Percentiles rank a stretch among this genome's conserved stretches.
Evolutionary conservation across 208 protist genomes (phyloP).

Genomic region (Angomonas desouzai): DNA sequence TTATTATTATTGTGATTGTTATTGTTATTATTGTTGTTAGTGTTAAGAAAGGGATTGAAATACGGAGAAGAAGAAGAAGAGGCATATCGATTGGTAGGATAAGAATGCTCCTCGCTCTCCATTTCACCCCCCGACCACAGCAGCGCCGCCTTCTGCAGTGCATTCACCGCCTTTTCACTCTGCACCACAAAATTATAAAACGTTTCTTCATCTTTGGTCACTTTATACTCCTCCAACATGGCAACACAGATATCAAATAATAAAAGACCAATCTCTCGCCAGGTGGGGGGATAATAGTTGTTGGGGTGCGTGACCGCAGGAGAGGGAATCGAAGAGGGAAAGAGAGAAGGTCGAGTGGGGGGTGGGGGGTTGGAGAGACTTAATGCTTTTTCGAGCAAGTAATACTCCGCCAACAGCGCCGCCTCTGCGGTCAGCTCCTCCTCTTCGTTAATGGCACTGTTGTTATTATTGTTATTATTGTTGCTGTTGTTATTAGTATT

Average conservation of each 20-base stretch:
- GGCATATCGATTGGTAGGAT: no score
- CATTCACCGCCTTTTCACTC: constrained; percentile 73
- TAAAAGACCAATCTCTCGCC: constrained; percentile 82
- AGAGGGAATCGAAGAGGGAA: background rate
- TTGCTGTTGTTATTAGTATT: background rate
- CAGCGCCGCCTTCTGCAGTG: constrained; percentile 67
- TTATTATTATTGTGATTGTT: no score
- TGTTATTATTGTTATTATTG: background rate
- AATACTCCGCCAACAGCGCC: constrained; percentile 75
- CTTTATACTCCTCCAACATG: constrained; percentile 73
- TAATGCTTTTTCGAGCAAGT: constrained; percentile 76
- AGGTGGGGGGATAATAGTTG: constrained; percentile 24
- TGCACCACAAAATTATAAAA: constrained; percentile 74
- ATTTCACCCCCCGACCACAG: constrained; percentile 62
- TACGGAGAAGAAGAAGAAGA: background rate
- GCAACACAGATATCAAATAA: constrained; percentile 85
- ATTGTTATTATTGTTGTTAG: no score
- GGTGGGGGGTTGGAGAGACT: constrained; percentile 37
- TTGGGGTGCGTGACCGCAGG: background rate
- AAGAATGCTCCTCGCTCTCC: constrained; percentile 30
- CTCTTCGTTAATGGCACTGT: constrained; percentile 3
- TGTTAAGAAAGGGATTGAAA: background rate
- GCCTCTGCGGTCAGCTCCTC: constrained; percentile 37
- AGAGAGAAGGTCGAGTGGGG: constrained; percentile 12
- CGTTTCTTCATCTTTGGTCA: constrained; percentile 61